phyloP scores from a whole-genome alignment of 129 eudicot genomes.

The Artemisia annua region DNA sequence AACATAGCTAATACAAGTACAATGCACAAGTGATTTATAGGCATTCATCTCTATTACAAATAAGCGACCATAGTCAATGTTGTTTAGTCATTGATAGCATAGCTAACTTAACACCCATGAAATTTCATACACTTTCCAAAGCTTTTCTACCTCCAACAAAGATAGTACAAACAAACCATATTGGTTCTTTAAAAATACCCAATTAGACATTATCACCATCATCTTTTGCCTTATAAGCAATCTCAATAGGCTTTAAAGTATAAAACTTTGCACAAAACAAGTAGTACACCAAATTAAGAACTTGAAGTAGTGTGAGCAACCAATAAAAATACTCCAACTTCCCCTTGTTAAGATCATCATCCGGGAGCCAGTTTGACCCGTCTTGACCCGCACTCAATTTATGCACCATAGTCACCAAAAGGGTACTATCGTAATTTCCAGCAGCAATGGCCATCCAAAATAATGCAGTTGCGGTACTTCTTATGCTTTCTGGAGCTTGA shows the following conservation, averaged over 20 bases:
- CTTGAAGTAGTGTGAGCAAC: slow-evolving; percentile 77
- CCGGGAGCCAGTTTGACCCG: slow-evolving; percentile 91
- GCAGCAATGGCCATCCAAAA: slow-evolving; percentile 80
- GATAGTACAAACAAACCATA: slow-evolving; percentile 1
- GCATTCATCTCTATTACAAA: too few species aligned
- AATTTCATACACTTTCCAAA: background rate
- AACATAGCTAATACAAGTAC: too few species aligned
- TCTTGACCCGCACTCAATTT: slow-evolving; percentile 42
- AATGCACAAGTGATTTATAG: too few species aligned
- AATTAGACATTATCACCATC: background rate
- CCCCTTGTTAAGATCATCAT: slow-evolving; percentile 69
- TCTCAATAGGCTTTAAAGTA: slow-evolving; percentile 81
- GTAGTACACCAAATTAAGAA: slow-evolving; percentile 60
- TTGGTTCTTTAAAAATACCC: background rate
- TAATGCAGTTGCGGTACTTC: slow-evolving; percentile 78
- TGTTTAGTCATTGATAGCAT: too few species aligned
- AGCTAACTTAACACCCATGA: too few species aligned
- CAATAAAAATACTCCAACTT: slow-evolving; percentile 77
- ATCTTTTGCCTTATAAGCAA: slow-evolving; percentile 21
- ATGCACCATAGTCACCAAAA: slow-evolving; percentile 73
- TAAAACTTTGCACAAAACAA: slow-evolving; percentile 70
- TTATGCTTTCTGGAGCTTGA: slow-evolving; percentile 93
- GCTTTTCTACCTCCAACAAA: background rate
- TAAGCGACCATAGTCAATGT: too few species aligned
- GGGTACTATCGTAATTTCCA: slow-evolving; percentile 77